Evolutionary conservation across 345 rosid species (phyloP), one percentile per base, ranked within the genome.

Genomic region (Noccaea caerulescens): DNA sequence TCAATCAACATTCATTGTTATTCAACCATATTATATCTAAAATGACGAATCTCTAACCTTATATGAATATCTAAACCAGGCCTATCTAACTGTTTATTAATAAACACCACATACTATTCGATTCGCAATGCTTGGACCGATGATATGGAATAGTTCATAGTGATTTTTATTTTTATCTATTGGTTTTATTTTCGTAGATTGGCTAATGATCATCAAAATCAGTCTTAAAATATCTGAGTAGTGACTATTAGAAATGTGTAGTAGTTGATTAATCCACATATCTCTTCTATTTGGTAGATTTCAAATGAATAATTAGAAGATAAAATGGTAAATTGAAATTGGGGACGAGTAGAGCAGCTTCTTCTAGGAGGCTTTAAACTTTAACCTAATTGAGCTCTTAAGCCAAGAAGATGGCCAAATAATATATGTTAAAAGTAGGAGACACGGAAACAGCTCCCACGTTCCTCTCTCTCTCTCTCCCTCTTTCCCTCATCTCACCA

Each of bases 401-500:
- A 89, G 92, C 88, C 92, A 82, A 89, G 91, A 68, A 76, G 85
- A 85, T 83, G 75, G 75, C 66, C 73, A 63, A 38, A 76, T 71
- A 34, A 66, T 50, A 65, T 66, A 79, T 77, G 79, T 80, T 79
- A 77, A 81, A 81, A 78, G 75, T 84, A 87, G 87, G 88, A 85
- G 96, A 88, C 96, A 87, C 81, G 77, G 88, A 81, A 88, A 87
- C 98, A 85, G 79, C 82, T 52, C 87, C 89, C 97, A 88, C 94
- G 96, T 93, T 93, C 93, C 75, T 74, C 77, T 80, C 86, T 65
- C 86, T 65, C 62, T 69, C 75, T 59, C 71, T 42, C 58, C 34
- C 14, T 58, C 58, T 60, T 46, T 63, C 66, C 25, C 68, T 20
- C 67, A 59, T 53, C 63, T 55, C 73, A 71, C 63, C 10, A 59